Conservation (phyloP, 345 rosid species). For the Raphanus raphanistrum region DNA sequence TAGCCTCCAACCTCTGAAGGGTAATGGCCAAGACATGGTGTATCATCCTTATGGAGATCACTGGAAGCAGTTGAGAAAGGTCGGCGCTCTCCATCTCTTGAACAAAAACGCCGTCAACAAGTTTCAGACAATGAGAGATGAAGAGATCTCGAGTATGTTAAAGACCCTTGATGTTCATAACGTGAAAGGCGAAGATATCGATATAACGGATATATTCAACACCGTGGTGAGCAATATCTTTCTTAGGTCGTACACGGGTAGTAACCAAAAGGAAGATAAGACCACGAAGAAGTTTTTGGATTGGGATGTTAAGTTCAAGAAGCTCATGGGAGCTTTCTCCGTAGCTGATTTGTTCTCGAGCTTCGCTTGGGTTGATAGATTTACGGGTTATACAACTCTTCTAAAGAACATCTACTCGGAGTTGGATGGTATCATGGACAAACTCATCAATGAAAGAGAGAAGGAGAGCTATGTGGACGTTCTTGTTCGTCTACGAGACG, state of each 20-base stretch:
- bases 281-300: conserved; percentile 46
- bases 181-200: conserved; percentile 19
- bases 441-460: conserved; percentile 30
- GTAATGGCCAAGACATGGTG: conserved; percentile 32
- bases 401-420: conserved; percentile 13
- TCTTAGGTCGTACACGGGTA: conserved; percentile 58
- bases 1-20: conserved; percentile 1
- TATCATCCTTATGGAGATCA: conserved; percentile 40
- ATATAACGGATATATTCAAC: conserved; percentile 39
- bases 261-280: conserved; percentile 27
- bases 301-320: conserved; percentile 45
- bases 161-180: conserved; percentile 27
- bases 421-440: conserved; percentile 28
- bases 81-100: conserved; percentile 22
- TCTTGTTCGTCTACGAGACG: conserved; percentile 35
- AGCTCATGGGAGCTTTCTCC: conserved; percentile 32
- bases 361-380: conserved; percentile 28
- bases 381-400: conserved; percentile 18
- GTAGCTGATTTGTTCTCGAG: conserved; percentile 29
- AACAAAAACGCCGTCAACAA: conserved; percentile 20
- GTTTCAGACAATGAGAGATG: conserved; percentile 33
- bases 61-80: conserved; percentile 32
- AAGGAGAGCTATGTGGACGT: conserved; percentile 28
- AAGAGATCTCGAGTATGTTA: conserved; percentile 34
- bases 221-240: conserved; percentile 11